phyloP scores from a whole-genome alignment of 371 early-diverging fungal species.

The Synchytrium microbalum region DNA sequence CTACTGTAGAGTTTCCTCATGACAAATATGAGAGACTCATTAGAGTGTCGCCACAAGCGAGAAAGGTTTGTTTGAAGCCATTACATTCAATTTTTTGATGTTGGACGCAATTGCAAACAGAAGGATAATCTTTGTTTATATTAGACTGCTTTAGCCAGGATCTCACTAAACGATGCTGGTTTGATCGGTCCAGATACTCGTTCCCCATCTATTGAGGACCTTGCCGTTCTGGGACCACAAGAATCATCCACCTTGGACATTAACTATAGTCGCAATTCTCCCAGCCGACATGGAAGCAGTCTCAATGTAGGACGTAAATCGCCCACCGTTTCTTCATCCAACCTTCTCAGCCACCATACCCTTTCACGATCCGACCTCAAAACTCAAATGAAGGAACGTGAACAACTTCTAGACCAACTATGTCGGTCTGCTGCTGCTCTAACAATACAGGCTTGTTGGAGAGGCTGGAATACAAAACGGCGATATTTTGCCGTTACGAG shows the following conservation, averaged over 20 bases:
- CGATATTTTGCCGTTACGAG: constrained; percentile 32
- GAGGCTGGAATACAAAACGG: constrained; percentile 28
- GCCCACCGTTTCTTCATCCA: too few species aligned
- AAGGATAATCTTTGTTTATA: background rate
- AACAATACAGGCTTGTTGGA: constrained; percentile 28
- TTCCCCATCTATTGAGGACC: too few species aligned
- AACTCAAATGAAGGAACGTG: constrained; percentile 11
- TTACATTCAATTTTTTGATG: background rate
- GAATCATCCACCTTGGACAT: too few species aligned
- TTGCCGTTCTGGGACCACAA: too few species aligned
- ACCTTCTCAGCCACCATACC: constrained; percentile 1
- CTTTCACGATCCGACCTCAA: background rate
- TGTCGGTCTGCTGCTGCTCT: constrained; percentile 35
- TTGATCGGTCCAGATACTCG: constrained; percentile 1
- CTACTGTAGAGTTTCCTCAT: constrained; percentile 36
- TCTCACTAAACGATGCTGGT: constrained; percentile 11
- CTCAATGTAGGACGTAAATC: too few species aligned
- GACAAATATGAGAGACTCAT: constrained; percentile 33
- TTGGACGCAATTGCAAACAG: background rate
- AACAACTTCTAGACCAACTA: constrained; percentile 30
- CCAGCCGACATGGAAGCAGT: too few species aligned
- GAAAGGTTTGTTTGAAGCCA: constrained; percentile 18
- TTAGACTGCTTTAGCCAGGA: background rate
- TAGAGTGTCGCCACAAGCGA: constrained; percentile 19
- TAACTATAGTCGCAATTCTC: too few species aligned